These are phyloP conservation scores for Bryum argenteum DNA, from an alignment of 225 moss, liverwort and hornwort species.

Conservation along the genomic window DNA sequence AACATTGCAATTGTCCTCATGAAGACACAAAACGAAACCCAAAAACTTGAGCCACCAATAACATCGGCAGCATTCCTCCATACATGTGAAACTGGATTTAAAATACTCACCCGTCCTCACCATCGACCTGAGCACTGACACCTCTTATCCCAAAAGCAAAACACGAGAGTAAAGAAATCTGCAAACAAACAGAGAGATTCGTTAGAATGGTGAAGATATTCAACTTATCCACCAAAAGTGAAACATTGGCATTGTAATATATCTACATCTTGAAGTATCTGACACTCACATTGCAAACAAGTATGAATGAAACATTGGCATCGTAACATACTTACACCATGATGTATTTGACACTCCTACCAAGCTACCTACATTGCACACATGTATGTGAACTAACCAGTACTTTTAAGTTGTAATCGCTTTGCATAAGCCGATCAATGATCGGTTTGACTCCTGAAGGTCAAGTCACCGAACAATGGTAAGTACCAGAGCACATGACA, in stretches of 20 bases:
- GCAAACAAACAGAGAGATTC: neutral
- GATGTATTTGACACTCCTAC: too few relatives aligned
- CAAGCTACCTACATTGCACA: too few relatives aligned
- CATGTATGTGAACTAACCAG: neutral
- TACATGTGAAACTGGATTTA: neutral
- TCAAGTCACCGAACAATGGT: slow-evolving; percentile 4
- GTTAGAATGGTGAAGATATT: neutral
- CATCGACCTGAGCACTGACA: neutral
- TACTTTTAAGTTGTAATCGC: neutral
- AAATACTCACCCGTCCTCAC: neutral
- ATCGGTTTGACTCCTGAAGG: slow-evolving; percentile 7
- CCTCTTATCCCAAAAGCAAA: neutral
- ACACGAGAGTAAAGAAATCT: neutral
- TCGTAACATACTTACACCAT: too few relatives aligned
- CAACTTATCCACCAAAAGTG: neutral
- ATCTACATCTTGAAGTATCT: too few relatives aligned
- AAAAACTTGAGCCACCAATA: neutral
- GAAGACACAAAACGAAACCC: too few relatives aligned
- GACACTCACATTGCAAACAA: too few relatives aligned
- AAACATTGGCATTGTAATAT: neutral
- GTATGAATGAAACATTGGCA: too few relatives aligned
- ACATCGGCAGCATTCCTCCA: neutral
- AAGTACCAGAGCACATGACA: neutral
- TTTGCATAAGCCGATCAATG: neutral
- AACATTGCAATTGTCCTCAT: too few relatives aligned